Conservation (phyloP, 345 rosid genomes). For the Chamaenerion angustifolium region DNA sequence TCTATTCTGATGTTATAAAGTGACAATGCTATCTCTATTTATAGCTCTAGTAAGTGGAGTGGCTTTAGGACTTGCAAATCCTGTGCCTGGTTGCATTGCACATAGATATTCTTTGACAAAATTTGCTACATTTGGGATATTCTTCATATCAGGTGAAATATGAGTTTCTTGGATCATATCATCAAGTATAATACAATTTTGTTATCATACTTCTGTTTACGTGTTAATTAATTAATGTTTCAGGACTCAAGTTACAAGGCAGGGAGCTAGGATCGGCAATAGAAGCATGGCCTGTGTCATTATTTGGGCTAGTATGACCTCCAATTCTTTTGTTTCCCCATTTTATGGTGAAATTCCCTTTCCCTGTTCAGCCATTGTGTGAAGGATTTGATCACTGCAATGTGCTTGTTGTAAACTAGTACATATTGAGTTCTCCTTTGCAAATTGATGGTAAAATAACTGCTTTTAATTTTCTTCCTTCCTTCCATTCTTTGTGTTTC, state of each 20-base stretch:
- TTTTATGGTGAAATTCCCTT: slow-evolving; percentile 3
- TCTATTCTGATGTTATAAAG: too few relatives aligned
- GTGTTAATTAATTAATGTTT: neutral
- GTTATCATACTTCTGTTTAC: neutral
- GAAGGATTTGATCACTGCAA: neutral
- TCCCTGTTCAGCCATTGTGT: neutral
- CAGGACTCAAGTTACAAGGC: slow-evolving; percentile 17
- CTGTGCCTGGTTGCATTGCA: slow-evolving; percentile 13
- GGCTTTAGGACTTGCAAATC: slow-evolving; percentile 14
- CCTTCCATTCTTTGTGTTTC: too few relatives aligned
- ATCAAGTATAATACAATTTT: neutral
- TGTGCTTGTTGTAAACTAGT: neutral
- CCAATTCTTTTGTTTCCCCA: neutral
- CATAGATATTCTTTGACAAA: slow-evolving; percentile 13
- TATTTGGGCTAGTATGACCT: slow-evolving; percentile 19
- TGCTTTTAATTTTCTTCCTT: too few relatives aligned
- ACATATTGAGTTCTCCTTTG: neutral
- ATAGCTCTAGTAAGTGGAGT: slow-evolving; percentile 14
- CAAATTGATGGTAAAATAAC: too few relatives aligned
- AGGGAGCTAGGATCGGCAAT: slow-evolving; percentile 11
- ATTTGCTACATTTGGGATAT: slow-evolving; percentile 15
- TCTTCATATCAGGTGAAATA: slow-evolving; percentile 18
- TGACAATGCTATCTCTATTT: neutral
- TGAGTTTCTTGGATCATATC: neutral
- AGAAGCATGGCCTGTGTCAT: slow-evolving; percentile 14